Base-by-base conservation (phyloP, 306 rosid genomes). In the Sphenostylis stenocarpa region DNA sequence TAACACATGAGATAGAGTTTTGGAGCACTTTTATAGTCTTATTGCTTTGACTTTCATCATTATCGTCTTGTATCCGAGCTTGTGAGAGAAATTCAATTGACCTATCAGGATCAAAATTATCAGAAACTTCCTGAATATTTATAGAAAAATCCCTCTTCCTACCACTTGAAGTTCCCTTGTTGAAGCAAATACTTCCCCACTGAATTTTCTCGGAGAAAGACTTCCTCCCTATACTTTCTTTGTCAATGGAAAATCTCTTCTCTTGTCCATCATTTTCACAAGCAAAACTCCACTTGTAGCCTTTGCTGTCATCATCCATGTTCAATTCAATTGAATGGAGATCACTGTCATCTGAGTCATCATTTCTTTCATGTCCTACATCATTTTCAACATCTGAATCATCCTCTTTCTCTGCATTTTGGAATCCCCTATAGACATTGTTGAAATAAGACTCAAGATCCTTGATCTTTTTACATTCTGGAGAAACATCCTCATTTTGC, bases 141-240 rank as follows among this genome's bases (percentile, higher is more conserved):
- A 72, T 62, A 12, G 78, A 89, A 26, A 84, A 77, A 28, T 90
- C 96, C 38, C 79, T 79, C 65, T 91, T 92, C 62, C 57, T 83
- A 62, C 67, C 66, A 21, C 74, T 85, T 63, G 90, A 36, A 45
- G 83, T 26, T 76, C 81, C 87, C 75, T 79, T 87, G 86, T 94
- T 94, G 52, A 94, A 90, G 81, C 98, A 94, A 78, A 94, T 91
- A 72, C 89, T 94, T 72, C 92, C 88, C 98, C 98, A 94, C 77
- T 91, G 97, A 55, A 94, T 91, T 70, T 78, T 94, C 84, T 92
- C 98, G 8, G 90, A 93, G 19, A 84, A 58, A 5, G 97, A 90
- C 52, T 81, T 90, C 67, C 96, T 82, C 55, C 93, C 97, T 23
- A 63, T 78, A 33, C 82, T 83, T 44, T 83, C 93, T 75, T 82